Conservation (phyloP, 257 asterid genomes). For the Solanum tacnaense region DNA sequence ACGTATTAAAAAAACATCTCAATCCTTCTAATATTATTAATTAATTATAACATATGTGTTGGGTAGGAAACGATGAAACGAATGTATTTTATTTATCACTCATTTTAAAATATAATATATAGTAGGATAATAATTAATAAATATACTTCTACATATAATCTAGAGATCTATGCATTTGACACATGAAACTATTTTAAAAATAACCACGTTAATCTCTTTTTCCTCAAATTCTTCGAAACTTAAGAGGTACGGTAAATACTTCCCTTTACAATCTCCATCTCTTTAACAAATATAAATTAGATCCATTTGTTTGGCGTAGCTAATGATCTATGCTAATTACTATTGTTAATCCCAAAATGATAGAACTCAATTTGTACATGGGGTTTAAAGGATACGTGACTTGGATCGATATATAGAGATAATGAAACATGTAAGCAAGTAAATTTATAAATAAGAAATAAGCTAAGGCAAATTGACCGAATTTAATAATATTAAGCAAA, state of each 20-base stretch:
- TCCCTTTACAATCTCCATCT: not conserved
- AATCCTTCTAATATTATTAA: too few species aligned
- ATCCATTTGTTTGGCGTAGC: not conserved
- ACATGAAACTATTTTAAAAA: too few species aligned
- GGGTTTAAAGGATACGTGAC: too few species aligned
- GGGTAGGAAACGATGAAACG: too few species aligned
- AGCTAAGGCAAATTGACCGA: not conserved
- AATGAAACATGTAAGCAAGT: not conserved
- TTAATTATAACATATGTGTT: not conserved
- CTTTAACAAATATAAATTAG: not conserved
- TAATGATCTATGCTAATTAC: not conserved
- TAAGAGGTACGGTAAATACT: not conserved
- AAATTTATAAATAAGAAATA: too few species aligned
- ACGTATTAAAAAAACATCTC: too few species aligned
- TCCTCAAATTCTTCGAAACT: not conserved
- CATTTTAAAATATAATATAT: too few species aligned
- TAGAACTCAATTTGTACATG: not conserved
- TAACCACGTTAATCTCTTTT: not conserved
- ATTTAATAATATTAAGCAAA: too few species aligned
- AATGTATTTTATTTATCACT: too few species aligned
- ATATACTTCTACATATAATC: too few species aligned
- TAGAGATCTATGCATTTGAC: too few species aligned
- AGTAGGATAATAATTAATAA: too few species aligned
- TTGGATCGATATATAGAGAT: not conserved
- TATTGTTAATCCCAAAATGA: not conserved